phyloP scores from a whole-genome alignment of 805 yeast genomes.

The Scheffersomyces lignosus region DNA sequence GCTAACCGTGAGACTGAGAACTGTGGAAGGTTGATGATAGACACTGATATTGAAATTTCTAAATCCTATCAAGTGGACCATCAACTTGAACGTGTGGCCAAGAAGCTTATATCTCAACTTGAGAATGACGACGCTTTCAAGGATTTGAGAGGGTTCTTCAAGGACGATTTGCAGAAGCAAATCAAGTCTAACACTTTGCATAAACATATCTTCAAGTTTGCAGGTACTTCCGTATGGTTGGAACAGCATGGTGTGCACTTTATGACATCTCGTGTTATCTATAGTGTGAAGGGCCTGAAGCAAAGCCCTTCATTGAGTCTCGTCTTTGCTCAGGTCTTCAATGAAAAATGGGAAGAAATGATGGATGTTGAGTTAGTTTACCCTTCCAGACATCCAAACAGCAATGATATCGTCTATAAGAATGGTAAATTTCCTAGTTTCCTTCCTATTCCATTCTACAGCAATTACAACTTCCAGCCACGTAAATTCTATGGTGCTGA shows the following conservation, averaged over 20 bases:
- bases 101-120: too few species aligned
- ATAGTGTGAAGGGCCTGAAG: slow-evolving; percentile 6
- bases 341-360: slow-evolving; percentile 14
- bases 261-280: slow-evolving; percentile 12
- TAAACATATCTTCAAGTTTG: slow-evolving; percentile 11
- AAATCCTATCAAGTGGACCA: too few species aligned
- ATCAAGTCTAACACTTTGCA: not conserved
- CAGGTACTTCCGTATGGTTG: slow-evolving; percentile 15
- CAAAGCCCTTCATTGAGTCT: slow-evolving; percentile 9
- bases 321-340: slow-evolving; percentile 11
- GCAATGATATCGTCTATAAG: slow-evolving; percentile 7
- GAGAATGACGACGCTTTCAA: slow-evolving; percentile 6
- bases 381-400: slow-evolving; percentile 16
- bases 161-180: slow-evolving; percentile 1
- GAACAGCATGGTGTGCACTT: slow-evolving; percentile 15
- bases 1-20: too few species aligned
- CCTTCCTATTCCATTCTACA: slow-evolving; percentile 12
- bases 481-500: slow-evolving; percentile 26
- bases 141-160: slow-evolving; percentile 6
- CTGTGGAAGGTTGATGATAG: too few species aligned
- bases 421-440: slow-evolving; percentile 9
- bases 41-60: too few species aligned
- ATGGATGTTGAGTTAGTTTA: slow-evolving; percentile 20
- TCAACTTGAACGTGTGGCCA: too few species aligned
- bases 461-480: slow-evolving; percentile 7